A percentile compares a stretch with the other conserved stretches of the same genome.
Evolutionary conservation across 2,329 filamentous ascomycete genomes (phyloP).

Genomic region (Ophiostoma ulmi): DNA sequence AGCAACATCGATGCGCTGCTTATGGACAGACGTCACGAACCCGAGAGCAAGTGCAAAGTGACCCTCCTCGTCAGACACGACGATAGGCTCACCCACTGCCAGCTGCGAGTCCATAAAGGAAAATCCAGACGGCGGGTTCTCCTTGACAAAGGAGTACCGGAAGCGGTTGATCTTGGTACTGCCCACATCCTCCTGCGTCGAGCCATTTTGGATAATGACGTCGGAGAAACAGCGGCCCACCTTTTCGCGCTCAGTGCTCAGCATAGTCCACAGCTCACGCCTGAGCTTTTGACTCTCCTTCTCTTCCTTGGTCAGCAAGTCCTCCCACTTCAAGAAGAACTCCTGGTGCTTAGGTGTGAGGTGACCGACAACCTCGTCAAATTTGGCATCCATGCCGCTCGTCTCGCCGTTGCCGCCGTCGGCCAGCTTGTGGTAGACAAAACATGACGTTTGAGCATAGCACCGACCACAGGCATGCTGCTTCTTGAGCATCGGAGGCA

Average conservation of each 20-base stretch:
- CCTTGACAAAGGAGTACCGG: constrained; percentile 77
- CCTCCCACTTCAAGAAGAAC: constrained; percentile 95
- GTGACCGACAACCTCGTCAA: constrained; percentile 73
- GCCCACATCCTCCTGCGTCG: constrained; percentile 62
- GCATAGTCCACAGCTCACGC: constrained; percentile 92
- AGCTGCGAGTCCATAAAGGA: constrained; percentile 92
- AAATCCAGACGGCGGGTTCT: constrained; percentile 53
- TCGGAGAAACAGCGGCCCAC: constrained; percentile 85
- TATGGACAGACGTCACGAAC: constrained; percentile 73
- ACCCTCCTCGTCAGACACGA: constrained; percentile 91
- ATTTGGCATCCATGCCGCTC: constrained; percentile 75
- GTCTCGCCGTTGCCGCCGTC: constrained; percentile 77
- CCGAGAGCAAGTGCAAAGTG: constrained; percentile 94
- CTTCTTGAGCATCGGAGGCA: constrained; percentile 82
- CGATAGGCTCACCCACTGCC: constrained; percentile 79
- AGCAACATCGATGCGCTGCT: constrained; percentile 73
- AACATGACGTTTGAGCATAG: constrained; percentile 86
- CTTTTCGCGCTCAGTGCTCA: constrained; percentile 80
- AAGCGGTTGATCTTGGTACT: constrained; percentile 86
- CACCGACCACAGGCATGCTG: constrained; percentile 78
- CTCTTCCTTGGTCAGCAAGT: constrained; percentile 88
- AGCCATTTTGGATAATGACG: constrained; percentile 75
- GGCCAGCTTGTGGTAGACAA: constrained; percentile 85
- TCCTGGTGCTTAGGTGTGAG: constrained; percentile 67
- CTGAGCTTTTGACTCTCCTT: constrained; percentile 81